Base-by-base conservation (phyloP, 805 yeast genomes). In the Cyberlindnera mississippiensis region DNA sequence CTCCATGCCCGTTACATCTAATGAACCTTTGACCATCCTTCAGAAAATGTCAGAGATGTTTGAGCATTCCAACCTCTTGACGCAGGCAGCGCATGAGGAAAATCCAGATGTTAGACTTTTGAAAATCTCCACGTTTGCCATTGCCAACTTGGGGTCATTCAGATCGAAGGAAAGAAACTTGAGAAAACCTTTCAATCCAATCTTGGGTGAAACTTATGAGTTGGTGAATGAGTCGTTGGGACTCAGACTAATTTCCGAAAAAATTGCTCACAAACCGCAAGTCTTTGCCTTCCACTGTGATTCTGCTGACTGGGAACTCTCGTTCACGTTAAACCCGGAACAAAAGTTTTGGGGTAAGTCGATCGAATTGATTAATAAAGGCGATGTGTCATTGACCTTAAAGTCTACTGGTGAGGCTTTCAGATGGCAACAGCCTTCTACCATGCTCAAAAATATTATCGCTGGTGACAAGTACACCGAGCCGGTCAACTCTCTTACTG, bases 261-360 rank as follows among this genome's bases (percentile, higher is more conserved):
- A 93, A 58, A 95, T 93, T 15, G 63, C 78, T 24, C 99, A 93
- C 56, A 76, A 86, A 42, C 99, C 99, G 2, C 81, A 82, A 13
- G 77, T 90, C 2, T 79, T 89, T 67, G 96, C 97, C 1, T 69
- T 82, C 17, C 81, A 78, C 59, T 85, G 79, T 5, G 96, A 91
- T 44, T 72, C 85, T 18, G 60, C 66, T 7, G 64, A 73, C 18
- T 93, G 98, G 98, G 78, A 75, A 37, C 59, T 79, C 31, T 69
- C 72, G 29, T 81, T 78, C 49, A 69, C 78, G n/a, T 73, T 85
- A 3, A 66, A 78, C 19, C 96, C 96, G 0, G 75, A 75, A 17
- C 96, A 90, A 55, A 88, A 89, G 60, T 86, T 87, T 55, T 91
- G 97, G 95, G 97, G 98, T 37, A 93, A 91, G 64, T 81, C 90